phyloP scores from a whole-genome alignment of 1,139 yeast genomes.

The Sugiyamaella paludigena region DNA sequence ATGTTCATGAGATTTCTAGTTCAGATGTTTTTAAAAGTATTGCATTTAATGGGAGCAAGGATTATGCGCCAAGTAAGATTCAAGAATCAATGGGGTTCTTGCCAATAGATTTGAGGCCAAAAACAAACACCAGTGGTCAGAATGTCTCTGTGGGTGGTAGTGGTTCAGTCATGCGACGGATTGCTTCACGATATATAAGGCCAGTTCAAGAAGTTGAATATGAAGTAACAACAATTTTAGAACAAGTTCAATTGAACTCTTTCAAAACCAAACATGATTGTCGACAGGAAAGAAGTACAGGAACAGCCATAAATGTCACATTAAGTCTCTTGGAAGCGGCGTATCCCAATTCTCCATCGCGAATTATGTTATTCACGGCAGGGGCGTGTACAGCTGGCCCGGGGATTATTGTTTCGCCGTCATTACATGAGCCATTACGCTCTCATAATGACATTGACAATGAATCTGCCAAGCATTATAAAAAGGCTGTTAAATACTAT shows the following conservation, averaged over 20 bases:
- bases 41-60: constrained; percentile 60
- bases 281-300: constrained; percentile 61
- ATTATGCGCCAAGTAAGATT: constrained; percentile 51
- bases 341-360: constrained; percentile 54
- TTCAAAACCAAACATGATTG: constrained; percentile 49
- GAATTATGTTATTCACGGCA: constrained; percentile 61
- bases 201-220: constrained; percentile 51
- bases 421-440: constrained; percentile 87
- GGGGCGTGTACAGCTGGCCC: constrained; percentile 92
- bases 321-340: constrained; percentile 49
- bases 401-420: constrained; percentile 82
- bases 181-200: constrained; percentile 33
- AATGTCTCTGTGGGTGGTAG: not conserved
- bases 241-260: constrained; percentile 51
- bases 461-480: constrained; percentile 73
- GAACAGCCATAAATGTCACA: constrained; percentile 65
- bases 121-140: constrained; percentile 4
- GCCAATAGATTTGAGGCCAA: constrained; percentile 41
- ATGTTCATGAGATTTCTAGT: constrained; percentile 54
- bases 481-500: constrained; percentile 79
- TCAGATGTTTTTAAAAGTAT: constrained; percentile 37
- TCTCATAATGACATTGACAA: constrained; percentile 90
- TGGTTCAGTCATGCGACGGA: constrained; percentile 18
- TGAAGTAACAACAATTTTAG: constrained; percentile 52
- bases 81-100: constrained; percentile 54